Evolutionary conservation across 2,329 filamentous ascomycete species (phyloP).

Genomic region (Trichoderma cornu-damae): DNA sequence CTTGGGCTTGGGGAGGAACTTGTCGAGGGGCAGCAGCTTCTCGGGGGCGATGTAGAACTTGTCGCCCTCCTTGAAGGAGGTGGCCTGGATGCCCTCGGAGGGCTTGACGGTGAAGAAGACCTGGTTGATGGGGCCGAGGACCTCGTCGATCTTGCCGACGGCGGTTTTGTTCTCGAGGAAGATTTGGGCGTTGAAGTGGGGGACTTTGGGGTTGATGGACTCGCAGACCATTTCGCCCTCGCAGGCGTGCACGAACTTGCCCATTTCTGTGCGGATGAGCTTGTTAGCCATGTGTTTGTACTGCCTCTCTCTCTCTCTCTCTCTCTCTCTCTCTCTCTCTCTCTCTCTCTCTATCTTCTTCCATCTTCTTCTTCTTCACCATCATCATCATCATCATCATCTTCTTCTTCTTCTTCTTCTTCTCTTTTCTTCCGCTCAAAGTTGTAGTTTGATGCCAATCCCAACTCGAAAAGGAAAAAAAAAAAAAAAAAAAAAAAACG

Average conservation of each 20-base stretch:
- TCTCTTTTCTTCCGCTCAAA: too few relatives aligned
- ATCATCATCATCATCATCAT: too few relatives aligned
- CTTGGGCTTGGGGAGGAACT: constrained; percentile 95
- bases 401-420: too few relatives aligned
- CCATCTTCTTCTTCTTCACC: too few relatives aligned
- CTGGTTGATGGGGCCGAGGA: constrained; percentile 94
- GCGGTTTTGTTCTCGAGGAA: constrained; percentile 98
- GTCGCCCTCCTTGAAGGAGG: constrained; percentile 91
- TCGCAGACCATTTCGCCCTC: constrained; percentile 98
- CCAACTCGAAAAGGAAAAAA: background rate
- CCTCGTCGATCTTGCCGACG: constrained; percentile 96
- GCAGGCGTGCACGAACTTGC: constrained; percentile 86
- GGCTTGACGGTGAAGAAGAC: constrained; percentile 99
- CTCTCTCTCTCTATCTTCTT: background rate
- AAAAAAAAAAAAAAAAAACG: background rate
- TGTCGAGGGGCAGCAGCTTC: constrained; percentile 90
- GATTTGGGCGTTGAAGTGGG: constrained; percentile 98
- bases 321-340: background rate
- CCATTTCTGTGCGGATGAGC: constrained; percentile 60
- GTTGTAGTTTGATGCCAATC: too few relatives aligned
- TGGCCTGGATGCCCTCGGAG: constrained; percentile 89
- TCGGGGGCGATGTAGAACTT: constrained; percentile 95
- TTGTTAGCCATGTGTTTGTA: background rate
- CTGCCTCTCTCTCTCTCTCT: background rate
- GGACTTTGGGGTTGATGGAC: constrained; percentile 90